Evolutionary conservation across 169 alveolate genomes (phyloP).

Genomic region (Eimeria tenella): DNA sequence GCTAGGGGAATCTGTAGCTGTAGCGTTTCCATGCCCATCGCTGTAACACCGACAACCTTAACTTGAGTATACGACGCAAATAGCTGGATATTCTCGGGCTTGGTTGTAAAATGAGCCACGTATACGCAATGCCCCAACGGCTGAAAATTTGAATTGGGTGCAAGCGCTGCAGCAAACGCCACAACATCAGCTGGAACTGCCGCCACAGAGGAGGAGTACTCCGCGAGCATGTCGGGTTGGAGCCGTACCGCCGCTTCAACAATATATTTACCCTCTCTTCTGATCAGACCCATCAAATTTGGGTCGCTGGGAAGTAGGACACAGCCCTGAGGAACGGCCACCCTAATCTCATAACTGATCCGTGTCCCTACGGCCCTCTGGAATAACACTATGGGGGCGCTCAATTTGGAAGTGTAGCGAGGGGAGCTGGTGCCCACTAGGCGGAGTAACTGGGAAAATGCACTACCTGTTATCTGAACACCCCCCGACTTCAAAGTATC

Average conservation of each 20-base stretch:
- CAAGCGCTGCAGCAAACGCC: conserved; percentile 39
- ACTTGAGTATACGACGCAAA: conserved; percentile 24
- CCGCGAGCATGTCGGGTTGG: conserved; percentile 11
- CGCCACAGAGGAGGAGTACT: conserved; percentile 36
- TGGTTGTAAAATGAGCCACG: conserved; percentile 36
- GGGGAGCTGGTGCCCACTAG: conserved; percentile 57
- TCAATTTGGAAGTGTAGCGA: conserved; percentile 36
- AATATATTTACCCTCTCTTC: neutral
- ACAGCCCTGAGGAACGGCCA: conserved; percentile 48
- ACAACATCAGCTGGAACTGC: conserved; percentile 40
- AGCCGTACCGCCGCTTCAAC: conserved; percentile 8
- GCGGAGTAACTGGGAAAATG: neutral
- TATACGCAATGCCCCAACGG: conserved; percentile 59
- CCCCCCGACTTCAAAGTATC: conserved; percentile 43
- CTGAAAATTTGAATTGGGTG: conserved; percentile 52
- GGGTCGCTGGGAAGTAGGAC: conserved; percentile 37
- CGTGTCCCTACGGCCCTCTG: conserved; percentile 34
- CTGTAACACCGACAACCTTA: neutral
- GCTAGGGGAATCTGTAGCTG: conserved; percentile 37
- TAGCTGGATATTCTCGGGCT: conserved; percentile 24
- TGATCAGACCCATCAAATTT: conserved; percentile 1
- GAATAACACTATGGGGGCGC: neutral
- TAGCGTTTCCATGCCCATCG: conserved; percentile 11
- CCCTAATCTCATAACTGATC: conserved; percentile 10
- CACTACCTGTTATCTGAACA: conserved; percentile 13